Evolutionary conservation across 2,329 filamentous ascomycete species (phyloP).

Genomic region (Botrytis porri): DNA sequence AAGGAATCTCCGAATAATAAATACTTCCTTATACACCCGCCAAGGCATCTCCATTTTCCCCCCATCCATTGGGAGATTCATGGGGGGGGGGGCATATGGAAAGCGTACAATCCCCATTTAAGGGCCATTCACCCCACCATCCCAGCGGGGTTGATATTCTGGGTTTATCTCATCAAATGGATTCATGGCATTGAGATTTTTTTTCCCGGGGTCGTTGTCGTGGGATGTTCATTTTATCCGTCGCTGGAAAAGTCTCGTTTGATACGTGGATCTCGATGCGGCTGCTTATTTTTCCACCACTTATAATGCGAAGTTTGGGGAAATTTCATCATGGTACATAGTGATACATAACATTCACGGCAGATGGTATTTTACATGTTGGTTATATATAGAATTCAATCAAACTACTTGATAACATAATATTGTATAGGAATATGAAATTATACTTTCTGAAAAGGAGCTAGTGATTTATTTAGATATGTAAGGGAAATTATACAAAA

Average conservation of each 20-base stretch:
- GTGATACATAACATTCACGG: background rate
- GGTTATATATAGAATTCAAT: background rate
- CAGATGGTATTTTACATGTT: background rate
- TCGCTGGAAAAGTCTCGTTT: background rate
- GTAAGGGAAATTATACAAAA: background rate
- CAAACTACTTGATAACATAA: background rate
- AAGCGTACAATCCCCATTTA: background rate
- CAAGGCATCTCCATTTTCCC: background rate
- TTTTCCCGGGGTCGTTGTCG: background rate
- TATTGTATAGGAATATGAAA: background rate
- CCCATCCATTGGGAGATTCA: background rate
- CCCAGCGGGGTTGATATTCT: background rate
- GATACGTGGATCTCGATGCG: conserved; percentile 12
- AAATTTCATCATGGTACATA: background rate
- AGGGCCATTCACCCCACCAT: background rate
- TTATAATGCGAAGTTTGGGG: background rate
- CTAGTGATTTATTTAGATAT: background rate
- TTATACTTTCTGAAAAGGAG: background rate
- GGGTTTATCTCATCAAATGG: background rate
- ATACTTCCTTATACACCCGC: conserved; percentile 8
- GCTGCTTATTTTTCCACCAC: conserved; percentile 19
- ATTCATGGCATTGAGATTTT: background rate
- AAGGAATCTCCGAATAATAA: background rate
- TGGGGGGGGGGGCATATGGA: background rate
- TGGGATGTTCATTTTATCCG: conserved; percentile 4